Evolutionary conservation across 179 eudicot genomes (phyloP).

Genomic region (Spergularia azorica): DNA sequence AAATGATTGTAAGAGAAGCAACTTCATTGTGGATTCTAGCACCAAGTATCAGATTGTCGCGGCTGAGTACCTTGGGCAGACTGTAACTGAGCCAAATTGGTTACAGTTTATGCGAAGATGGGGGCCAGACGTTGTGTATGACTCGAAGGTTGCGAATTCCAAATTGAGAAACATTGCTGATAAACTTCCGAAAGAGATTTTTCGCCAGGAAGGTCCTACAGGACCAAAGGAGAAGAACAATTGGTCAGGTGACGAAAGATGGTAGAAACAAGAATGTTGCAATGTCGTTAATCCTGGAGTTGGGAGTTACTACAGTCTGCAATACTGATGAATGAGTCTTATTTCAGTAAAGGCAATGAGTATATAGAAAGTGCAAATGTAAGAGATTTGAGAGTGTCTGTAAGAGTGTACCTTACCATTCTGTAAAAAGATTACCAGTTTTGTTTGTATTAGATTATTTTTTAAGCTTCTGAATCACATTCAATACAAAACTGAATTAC

Average conservation of each 20-base stretch:
- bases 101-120: slow-evolving; percentile 85
- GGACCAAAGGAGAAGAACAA: slow-evolving; percentile 98
- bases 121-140: slow-evolving; percentile 75
- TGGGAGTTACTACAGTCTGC: too few species aligned
- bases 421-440: too few species aligned
- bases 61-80: slow-evolving; percentile 76
- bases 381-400: too few species aligned
- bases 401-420: too few species aligned
- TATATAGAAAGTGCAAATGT: too few species aligned
- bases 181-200: slow-evolving; percentile 70
- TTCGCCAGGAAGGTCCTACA: slow-evolving; percentile 80
- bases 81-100: slow-evolving; percentile 68
- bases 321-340: too few species aligned
- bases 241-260: slow-evolving; percentile 88
- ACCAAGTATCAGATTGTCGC: slow-evolving; percentile 58
- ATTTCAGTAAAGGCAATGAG: too few species aligned
- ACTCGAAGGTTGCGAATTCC: slow-evolving; percentile 33
- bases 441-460: too few species aligned
- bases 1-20: slow-evolving; percentile 68
- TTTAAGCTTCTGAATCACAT: too few species aligned
- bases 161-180: slow-evolving; percentile 35
- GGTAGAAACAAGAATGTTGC: slow-evolving; percentile 32
- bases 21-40: slow-evolving; percentile 64
- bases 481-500: too few species aligned
- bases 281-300: too few species aligned